Evolutionary conservation across 2,329 filamentous ascomycete genomes (phyloP), one percentile per base, ranked within the genome.

Genomic region (Epichloe sibirici): DNA sequence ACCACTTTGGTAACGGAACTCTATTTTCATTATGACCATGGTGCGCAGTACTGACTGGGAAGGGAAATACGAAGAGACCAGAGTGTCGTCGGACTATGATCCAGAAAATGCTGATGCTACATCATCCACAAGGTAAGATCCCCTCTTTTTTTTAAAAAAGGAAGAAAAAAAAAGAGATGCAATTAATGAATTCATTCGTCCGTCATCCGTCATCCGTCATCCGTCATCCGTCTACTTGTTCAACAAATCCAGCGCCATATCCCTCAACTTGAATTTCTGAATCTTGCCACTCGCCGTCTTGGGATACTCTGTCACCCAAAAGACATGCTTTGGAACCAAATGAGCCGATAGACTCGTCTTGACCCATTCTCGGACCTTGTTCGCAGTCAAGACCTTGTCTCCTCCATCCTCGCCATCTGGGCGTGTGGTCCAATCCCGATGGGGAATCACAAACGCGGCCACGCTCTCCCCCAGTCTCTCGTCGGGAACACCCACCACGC

Each of bases 261-360:
- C 85, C 62, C 81, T 79, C 61, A 97, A 67, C 71, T 85, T 91
- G 66, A 86, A 96, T 72, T 97, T 96, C 71, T 95, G 89, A 52
- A 97, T 90, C 79, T 98, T 98, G 25, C 91, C 91, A 66, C 89
- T 95, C 5, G 90, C 87, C 38, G 93, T 98, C 77, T 95, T 96
- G 21, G 91, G 91, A 65, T 88, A 94, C n/a, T 82, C 79, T 1
- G 83, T 76, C 0, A 87, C 75, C 78, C 87, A 95, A 65, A 95
- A 95, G n/a, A 97, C 78, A 64, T 91, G 81, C 68, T 87, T 93
- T 0, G 91, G 91, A 50, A 88, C 88, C 64, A 96, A 80, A 67
- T 91, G 87, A 57, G 80, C 81, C 34, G 77, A 79, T 56, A 97
- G 66, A 48, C 76, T 79, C 53, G 74, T 71, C 47, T 77, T 71